Base-by-base conservation (phyloP, 805 yeast genomes). In the Isabelozyma heimii region DNA sequence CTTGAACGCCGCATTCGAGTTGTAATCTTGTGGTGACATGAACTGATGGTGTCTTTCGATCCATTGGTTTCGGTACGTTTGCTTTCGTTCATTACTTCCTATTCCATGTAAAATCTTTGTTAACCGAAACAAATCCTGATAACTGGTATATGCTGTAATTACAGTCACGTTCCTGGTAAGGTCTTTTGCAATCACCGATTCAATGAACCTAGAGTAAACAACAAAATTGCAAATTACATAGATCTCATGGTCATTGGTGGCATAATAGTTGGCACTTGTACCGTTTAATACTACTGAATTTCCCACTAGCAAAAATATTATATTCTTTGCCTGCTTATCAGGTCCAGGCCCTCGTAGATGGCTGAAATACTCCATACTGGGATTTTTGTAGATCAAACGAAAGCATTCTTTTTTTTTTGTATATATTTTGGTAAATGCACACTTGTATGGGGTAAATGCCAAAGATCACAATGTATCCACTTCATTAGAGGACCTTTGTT, bases 171-270 rank as follows among this genome's bases (percentile, higher is more conserved):
- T 13, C 16, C 10, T 47, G 12, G 10, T n/a, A 13, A 12, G 30
- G 1, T 40, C 24, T 41, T 38, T 37, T 6, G 42, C 15, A 10
- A 56, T 16, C 14, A 55, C 28, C 5, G 30, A 28, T 8, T 37
- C 28, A 12, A 58, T 45, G 45, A 54, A 57, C 17, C 44, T 44
- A 13, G 39, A 37, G 40, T 57, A 57, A 7, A 53, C 43, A 3
- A 30, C 24, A 8, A 54, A 50, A 33, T 55, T 57, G 39, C 55
- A 47, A 24, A 59, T 45, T 39, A 49, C 28, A 49, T 61, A 61
- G 14, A 57, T 47, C 8, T 60, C 61, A 17, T 39, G 20, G 5
- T 45, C 20, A 0, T 44, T 48, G 5, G 48, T 42, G 24, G 37
- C 20, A 9, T 28, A n/a, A 48, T 42, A 60, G 17, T 52, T 41